Evolutionary conservation across 2,329 filamentous ascomycete species (phyloP).

Genomic region (Aspergillus carbonarius): DNA sequence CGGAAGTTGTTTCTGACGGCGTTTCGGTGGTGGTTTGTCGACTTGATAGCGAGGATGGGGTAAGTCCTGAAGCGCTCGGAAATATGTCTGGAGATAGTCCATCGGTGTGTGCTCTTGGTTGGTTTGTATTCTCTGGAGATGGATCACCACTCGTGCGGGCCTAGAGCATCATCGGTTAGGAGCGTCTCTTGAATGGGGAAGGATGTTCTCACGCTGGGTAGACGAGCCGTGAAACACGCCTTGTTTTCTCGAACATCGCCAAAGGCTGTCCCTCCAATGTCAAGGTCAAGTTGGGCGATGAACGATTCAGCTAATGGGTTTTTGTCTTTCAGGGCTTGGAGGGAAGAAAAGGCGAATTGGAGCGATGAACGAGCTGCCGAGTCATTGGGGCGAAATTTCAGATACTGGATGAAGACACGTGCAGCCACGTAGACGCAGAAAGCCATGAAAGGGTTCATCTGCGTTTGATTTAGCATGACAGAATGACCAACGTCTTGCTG

Average conservation of each 20-base stretch:
- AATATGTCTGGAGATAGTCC: neutral
- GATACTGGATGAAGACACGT: constrained; percentile 90
- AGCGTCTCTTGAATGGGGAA: neutral
- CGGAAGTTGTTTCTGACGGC: neutral
- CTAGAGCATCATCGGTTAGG: neutral
- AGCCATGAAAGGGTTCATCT: constrained; percentile 95
- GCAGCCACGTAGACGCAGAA: constrained; percentile 97
- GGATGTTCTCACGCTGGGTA: constrained; percentile 10
- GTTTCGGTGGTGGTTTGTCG: neutral
- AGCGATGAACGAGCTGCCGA: constrained; percentile 73
- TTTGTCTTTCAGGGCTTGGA: constrained; percentile 82
- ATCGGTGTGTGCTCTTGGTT: neutral
- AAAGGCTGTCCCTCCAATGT: constrained; percentile 64
- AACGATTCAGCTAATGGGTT: constrained; percentile 95
- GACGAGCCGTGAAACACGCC: constrained; percentile 1
- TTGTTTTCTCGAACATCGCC: constrained; percentile 21
- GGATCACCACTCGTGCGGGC: neutral
- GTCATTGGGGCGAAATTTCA: constrained; percentile 91
- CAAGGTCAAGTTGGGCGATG: constrained; percentile 86
- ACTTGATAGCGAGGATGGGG: neutral
- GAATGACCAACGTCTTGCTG: neutral
- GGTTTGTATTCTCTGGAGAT: neutral
- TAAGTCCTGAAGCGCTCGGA: neutral
- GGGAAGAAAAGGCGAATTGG: constrained; percentile 86
- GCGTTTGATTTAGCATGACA: constrained; percentile 25